Evolutionary conservation across 139 green algal species (phyloP).

Genomic region (Chlamydomonas asymmetrica): DNA sequence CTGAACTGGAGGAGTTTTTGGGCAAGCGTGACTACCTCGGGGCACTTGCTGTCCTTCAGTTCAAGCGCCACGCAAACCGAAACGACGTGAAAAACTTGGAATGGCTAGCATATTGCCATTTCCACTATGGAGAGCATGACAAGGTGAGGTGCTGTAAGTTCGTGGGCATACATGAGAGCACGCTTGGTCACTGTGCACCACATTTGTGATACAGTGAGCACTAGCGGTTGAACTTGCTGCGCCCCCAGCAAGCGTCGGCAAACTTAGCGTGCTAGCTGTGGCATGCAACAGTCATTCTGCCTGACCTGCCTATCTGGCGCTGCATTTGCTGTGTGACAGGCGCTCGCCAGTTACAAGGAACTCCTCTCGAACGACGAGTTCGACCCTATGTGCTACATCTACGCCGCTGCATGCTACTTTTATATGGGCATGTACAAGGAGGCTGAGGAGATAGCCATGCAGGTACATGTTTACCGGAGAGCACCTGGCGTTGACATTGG

Average conservation of each 20-base stretch:
- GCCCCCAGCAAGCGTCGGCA: no score
- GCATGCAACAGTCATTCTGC: no score
- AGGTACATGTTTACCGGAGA: conserved; percentile 31
- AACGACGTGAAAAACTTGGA: conserved; percentile 59
- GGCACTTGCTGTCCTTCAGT: conserved; percentile 70
- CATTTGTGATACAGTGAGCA: no score
- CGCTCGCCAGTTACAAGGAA: conserved; percentile 68
- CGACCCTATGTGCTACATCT: conserved; percentile 66
- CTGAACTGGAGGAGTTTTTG: conserved; percentile 69
- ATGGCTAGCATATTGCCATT: conserved; percentile 81
- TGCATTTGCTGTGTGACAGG: conserved; percentile 40
- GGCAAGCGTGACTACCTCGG: conserved; percentile 68
- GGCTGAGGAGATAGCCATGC: conserved; percentile 52
- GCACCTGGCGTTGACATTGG: no score
- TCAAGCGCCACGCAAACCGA: conserved; percentile 49
- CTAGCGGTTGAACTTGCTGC: no score
- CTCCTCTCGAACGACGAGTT: conserved; percentile 61
- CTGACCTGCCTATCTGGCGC: no score
- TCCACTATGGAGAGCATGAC: conserved; percentile 79
- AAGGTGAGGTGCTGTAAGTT: conserved; percentile 49
- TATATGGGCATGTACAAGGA: conserved; percentile 78
- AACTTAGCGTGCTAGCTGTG: no score
- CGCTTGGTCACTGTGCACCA: no score
- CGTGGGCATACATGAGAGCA: not conserved
- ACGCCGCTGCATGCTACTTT: conserved; percentile 70